These are phyloP conservation scores for Microdochium bolleyi DNA, from an alignment of 2,329 filamentous ascomycete genomes.

Conservation along the genomic window DNA sequence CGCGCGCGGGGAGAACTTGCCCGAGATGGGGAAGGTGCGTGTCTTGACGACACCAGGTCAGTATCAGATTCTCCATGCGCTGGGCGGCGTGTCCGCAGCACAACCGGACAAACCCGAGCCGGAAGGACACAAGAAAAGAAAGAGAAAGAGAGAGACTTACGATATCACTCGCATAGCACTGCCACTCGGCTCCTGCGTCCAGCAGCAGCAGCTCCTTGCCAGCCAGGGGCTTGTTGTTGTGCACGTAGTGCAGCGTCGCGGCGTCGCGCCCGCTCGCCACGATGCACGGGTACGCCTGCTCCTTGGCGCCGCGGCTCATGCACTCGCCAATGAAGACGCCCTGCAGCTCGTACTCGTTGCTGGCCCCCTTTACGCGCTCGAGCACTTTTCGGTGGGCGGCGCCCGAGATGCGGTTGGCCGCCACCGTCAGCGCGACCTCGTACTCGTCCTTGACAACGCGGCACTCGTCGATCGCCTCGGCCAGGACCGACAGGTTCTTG, in stretches of 20 bases:
- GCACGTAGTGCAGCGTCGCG: slow-evolving; percentile 80
- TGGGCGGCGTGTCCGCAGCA: no score
- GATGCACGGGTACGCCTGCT: slow-evolving; percentile 85
- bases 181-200: slow-evolving; percentile 74
- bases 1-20: slow-evolving; percentile 62
- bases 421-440: slow-evolving; percentile 64
- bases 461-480: slow-evolving; percentile 59
- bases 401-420: slow-evolving; percentile 64
- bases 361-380: slow-evolving; percentile 51
- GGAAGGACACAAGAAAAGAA: neutral
- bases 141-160: slow-evolving; percentile 24
- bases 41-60: slow-evolving; percentile 41
- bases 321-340: slow-evolving; percentile 72
- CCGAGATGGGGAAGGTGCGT: slow-evolving; percentile 75
- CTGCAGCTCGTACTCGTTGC: slow-evolving; percentile 77
- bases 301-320: slow-evolving; percentile 64
- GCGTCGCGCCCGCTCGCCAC: slow-evolving; percentile 73
- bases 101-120: no score
- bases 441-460: slow-evolving; percentile 68
- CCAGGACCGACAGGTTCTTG: slow-evolving; percentile 48
- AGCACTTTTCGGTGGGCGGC: slow-evolving; percentile 58
- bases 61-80: no score
- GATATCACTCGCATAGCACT: slow-evolving; percentile 64
- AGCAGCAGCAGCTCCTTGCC: slow-evolving; percentile 74
- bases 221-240: slow-evolving; percentile 62